These are phyloP conservation scores for Acacia pycnantha DNA, from an alignment of 331 rosid species.

Conservation along the genomic window DNA sequence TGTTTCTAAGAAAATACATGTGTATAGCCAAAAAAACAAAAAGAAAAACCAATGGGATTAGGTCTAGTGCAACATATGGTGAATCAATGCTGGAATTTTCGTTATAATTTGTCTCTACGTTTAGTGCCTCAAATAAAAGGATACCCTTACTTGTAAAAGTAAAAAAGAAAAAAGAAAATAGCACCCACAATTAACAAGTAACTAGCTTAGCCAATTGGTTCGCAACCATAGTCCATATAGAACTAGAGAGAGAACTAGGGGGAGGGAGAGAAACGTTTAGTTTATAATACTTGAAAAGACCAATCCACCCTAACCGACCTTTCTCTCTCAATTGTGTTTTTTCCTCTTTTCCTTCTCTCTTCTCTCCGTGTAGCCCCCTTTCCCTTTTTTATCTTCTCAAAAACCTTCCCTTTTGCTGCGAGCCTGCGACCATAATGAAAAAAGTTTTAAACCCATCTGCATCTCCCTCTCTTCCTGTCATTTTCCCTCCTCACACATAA, in stretches of 20 bases:
- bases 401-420: slow-evolving; percentile 13
- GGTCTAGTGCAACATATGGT: too few relatives aligned
- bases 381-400: background rate
- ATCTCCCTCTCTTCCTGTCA: slow-evolving; percentile 4
- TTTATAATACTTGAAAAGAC: background rate
- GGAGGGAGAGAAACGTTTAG: background rate
- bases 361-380: background rate
- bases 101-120: too few relatives aligned
- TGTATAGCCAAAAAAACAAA: too few relatives aligned
- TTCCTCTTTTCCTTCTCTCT: background rate
- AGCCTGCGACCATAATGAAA: slow-evolving; percentile 23
- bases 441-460: slow-evolving; percentile 19
- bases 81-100: too few relatives aligned
- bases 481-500: slow-evolving; percentile 1
- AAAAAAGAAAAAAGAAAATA: background rate
- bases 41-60: too few relatives aligned
- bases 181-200: background rate
- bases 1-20: too few relatives aligned
- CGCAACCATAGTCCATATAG: background rate
- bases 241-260: background rate
- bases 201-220: background rate
- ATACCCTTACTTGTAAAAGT: too few relatives aligned
- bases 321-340: background rate
- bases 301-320: slow-evolving; percentile 16
- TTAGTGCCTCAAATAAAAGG: too few relatives aligned